These are phyloP conservation scores for Betula pendula DNA, from an alignment of 306 rosid genomes.

Conservation along the genomic window DNA sequence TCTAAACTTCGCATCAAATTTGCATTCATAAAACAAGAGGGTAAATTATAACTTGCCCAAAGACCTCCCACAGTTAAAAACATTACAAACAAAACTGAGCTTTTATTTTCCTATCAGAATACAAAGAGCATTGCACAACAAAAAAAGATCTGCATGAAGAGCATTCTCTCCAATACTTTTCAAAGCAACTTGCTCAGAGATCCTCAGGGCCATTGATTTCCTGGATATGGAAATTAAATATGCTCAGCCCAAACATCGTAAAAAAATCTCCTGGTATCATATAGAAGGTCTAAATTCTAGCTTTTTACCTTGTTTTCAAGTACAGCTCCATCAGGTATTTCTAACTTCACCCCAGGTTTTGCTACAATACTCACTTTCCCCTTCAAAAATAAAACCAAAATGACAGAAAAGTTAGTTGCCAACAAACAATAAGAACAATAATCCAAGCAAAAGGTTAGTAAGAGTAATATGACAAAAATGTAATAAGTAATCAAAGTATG, in stretches of 20 bases:
- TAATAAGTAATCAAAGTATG: not conserved
- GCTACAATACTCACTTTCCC: conserved; percentile 70
- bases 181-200: conserved; percentile 37
- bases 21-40: conserved; percentile 14
- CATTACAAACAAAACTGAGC: conserved; percentile 25
- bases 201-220: conserved; percentile 75
- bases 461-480: not conserved
- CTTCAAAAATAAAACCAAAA: conserved; percentile 38
- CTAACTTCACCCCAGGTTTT: conserved; percentile 64
- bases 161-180: conserved; percentile 18
- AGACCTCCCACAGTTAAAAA: conserved; percentile 14
- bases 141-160: conserved; percentile 7
- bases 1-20: not conserved
- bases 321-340: conserved; percentile 64
- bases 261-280: not conserved
- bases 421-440: not conserved
- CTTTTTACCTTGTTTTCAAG: conserved; percentile 64
- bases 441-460: not conserved
- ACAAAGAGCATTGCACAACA: conserved; percentile 16
- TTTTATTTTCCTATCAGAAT: conserved; percentile 31
- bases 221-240: conserved; percentile 40
- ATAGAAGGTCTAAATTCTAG: not conserved
- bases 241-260: conserved; percentile 1
- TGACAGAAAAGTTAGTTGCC: conserved; percentile 8
- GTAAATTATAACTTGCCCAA: conserved; percentile 7